Evolutionary conservation across 2,329 filamentous ascomycete genomes (phyloP), one percentile per base, ranked within the genome.

Genomic region (Trichothecium sympodiale): DNA sequence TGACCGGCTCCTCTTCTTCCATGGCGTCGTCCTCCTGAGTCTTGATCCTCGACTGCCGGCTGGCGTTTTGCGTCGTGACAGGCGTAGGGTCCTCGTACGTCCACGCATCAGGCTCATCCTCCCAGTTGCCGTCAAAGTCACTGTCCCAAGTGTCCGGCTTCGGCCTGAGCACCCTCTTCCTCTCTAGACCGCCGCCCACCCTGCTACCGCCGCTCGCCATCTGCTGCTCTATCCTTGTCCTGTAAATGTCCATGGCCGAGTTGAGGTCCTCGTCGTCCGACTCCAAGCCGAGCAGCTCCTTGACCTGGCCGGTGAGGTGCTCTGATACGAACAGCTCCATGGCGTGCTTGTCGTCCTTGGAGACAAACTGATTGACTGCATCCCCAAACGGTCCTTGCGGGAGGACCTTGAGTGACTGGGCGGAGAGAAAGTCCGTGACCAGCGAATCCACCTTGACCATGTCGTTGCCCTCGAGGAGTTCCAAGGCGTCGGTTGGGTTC

Each of bases 371-470:
- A 32, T 79, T 80, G 5, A 98, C 86, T 0, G 91, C 91, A 50
- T 96, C 88, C 13, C 87, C 83, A 50, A 98, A 95, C 0, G 82
- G 83, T 20, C 88, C 91, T 49, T 94, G 85, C 0, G 91, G 91
- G 0, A 98, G 69, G 33, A 98, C 91, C 39, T 88, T 94, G 23
- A 98, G 73, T 0, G 85, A 88, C 50, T 96, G 88, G 0, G 84
- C 83, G 0, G 75, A 74, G 3, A 98, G 71, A 48, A 88, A 95
- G 46, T 96, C 87, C 34, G 81, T 74, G 0, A 98, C 89, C 0
- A 98, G 69, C 44, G 82, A 81, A 43, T 93, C 86, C 4, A 98
- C 87, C 49, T 89, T 88, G 51, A 96, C 70, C 10, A 75, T 77
- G 45, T 94, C 85, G 13, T 45, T 43, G 16, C 42, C 51, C 15